These are phyloP conservation scores for Ceratobasidium papillatum DNA, from an alignment of 1,284 basidiomycete species.

Conservation along the genomic window DNA sequence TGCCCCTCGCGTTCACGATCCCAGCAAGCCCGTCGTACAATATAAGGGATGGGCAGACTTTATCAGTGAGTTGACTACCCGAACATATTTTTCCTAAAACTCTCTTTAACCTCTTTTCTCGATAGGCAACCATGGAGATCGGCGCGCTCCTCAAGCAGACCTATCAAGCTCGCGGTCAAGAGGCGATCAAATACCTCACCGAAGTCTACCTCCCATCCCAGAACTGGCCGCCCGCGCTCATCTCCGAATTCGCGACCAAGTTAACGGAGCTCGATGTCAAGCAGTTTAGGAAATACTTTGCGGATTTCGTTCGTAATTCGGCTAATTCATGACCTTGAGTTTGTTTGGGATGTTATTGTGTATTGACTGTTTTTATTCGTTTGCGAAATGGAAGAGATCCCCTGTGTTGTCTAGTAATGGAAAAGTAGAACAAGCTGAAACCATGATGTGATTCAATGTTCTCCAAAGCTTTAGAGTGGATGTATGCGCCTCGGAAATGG, in stretches of 20 bases:
- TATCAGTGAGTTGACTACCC: conserved; percentile 66
- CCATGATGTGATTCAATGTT: too few species aligned
- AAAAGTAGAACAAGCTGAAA: too few species aligned
- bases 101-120: conserved; percentile 21
- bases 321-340: conserved; percentile 9
- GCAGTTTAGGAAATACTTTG: conserved; percentile 88
- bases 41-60: conserved; percentile 85
- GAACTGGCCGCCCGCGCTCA: conserved; percentile 82
- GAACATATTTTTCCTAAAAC: too few species aligned
- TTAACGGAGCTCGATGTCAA: conserved; percentile 82
- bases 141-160: conserved; percentile 84
- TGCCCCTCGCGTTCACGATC: conserved; percentile 86
- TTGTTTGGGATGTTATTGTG: not conserved
- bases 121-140: conserved; percentile 88
- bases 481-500: too few species aligned
- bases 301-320: conserved; percentile 69
- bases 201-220: conserved; percentile 87
- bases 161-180: conserved; percentile 79
- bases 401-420: not conserved
- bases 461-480: too few species aligned
- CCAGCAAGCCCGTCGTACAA: conserved; percentile 85
- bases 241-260: conserved; percentile 81
- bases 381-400: not conserved
- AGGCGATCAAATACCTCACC: conserved; percentile 85
- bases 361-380: not conserved